phyloP scores from a whole-genome alignment of 768 basidiomycete species.

The Sporobolomyces roseus region DNA sequence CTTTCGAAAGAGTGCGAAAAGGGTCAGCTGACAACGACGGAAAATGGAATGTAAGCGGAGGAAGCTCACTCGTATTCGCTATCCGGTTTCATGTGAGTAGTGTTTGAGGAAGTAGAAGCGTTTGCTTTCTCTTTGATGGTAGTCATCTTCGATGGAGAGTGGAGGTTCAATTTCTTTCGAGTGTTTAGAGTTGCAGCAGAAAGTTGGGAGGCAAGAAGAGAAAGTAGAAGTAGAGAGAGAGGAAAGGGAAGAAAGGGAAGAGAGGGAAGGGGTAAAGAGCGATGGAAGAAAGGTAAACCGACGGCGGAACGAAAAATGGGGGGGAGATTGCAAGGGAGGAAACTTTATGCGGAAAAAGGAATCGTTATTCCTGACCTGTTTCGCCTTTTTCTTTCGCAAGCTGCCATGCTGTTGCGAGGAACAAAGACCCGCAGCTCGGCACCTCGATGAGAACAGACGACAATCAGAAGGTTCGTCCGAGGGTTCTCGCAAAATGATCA shows the following conservation, averaged over 20 bases:
- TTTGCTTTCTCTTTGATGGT: slow-evolving; percentile 15
- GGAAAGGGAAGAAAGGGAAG: background rate
- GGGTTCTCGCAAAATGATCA: too few relatives aligned
- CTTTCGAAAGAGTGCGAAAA: background rate
- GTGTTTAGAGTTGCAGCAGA: background rate
- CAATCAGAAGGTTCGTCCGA: too few relatives aligned
- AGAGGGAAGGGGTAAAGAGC: background rate
- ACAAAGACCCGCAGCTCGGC: too few relatives aligned
- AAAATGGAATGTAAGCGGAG: too few relatives aligned
- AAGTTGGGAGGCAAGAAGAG: background rate
- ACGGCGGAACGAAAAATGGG: too few relatives aligned
- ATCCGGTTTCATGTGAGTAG: slow-evolving; percentile 10
- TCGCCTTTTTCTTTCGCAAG: too few relatives aligned
- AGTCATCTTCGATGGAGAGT: background rate
- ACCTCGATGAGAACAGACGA: too few relatives aligned
- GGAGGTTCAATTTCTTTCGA: background rate
- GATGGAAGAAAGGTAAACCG: slow-evolving; percentile 5
- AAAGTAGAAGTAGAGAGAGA: background rate
- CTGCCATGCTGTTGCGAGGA: too few relatives aligned
- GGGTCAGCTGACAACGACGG: background rate
- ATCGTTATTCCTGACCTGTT: too few relatives aligned
- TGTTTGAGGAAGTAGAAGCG: background rate
- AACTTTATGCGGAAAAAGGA: too few relatives aligned
- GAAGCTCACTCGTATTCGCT: slow-evolving; percentile 30
- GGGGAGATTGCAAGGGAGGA: too few relatives aligned